Base-by-base conservation (phyloP, 2,329 filamentous ascomycete genomes). In the Ophiosphaerella herpotricha region DNA sequence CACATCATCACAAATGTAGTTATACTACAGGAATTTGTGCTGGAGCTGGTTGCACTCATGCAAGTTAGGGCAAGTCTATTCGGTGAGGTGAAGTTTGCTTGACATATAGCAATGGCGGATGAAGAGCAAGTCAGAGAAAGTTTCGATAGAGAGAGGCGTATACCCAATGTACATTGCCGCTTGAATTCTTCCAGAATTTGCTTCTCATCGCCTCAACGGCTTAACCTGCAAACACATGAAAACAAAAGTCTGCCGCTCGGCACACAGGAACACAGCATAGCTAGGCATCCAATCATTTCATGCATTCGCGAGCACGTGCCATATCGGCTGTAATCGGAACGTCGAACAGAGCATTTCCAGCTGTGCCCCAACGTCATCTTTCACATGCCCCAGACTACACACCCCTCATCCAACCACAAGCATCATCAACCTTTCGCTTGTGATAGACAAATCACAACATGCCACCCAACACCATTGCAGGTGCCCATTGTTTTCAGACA, bases 1-100 rank as follows among this genome's bases (percentile, higher is more conserved):
- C 78, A 80, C 57, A 73, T 81, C 26, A 66, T 80, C 31, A 80
- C 78, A 8, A 81, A 81, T 52, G 74, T 78, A 35, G 76, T 80
- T 5, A 70, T 81, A 8, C 52, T 81, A 55, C 78, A 80, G 58
- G 76, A 80, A 52, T 81, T 81, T 54, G 70, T 78, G 16, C 60
- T 80, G 41, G 78, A 81, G 62, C 50, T 81, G 11, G 73, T 77
- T 9, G 78, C 78, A 5, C 65, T 80, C 45, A 58, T 80, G 63
- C 78, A 80, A 55, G 72, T 79, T 2, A 64, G 78, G 31, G 78
- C 78, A 5, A 77, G 76, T 44, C 67, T 81, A 37, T 75, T 80
- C 39, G 72, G 73, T 37, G 78, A 81, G 55, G 72, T 80, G 40
- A 68, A 58, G 51, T 75, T 75, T 66, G 66, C 62, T 29, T 73